Base-by-base conservation (phyloP, 2,329 filamentous ascomycete species). In the Penicillium rolfsii region DNA sequence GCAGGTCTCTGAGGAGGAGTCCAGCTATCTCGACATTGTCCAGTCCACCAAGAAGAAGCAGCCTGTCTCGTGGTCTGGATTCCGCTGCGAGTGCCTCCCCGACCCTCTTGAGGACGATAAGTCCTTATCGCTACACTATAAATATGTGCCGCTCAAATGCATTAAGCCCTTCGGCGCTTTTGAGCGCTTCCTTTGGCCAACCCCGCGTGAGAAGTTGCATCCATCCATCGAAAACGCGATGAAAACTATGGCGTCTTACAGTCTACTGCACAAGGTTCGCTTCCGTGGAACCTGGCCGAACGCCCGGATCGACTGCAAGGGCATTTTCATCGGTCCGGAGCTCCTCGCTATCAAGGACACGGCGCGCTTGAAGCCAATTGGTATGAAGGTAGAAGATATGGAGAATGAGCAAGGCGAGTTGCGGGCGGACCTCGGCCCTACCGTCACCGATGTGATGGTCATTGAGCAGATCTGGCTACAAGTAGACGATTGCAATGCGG, bases 271-370 rank as follows among this genome's bases (percentile, higher is more conserved):
- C 7, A 84, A 82, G 55, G 78, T 81, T 55, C 79, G 77, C 26
- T 84, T 87, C 69, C 77, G 73, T 24, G 85, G 85, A 0, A 71
- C 64, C 1, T 87, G 85, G 84, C 84, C 84, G 0, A 71, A 82
- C 16, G 84, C 83, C 0, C 76, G 73, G 0, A 77, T 88, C n/a
- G 81, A 79, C 55, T 83, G 79, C 59, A 77, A 79, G 52, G 85
- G 82, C 0, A 77, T 87, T 6, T 87, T 81, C 62, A 70, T 88
- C 2, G 86, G 86, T 0, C 69, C 82, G 3, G 86, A 89, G 67
- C 73, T 87, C 33, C 69, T 88, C 11, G 74, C 79, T 5, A 70
- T 82, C 4, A 84, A 84, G 1, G 86, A 89, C 61, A 74, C 78
- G 0, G 80, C 87, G 2, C 83, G 85, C 5, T 70, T 89, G 3